A percentile compares a stretch with the other conserved stretches of the same genome.
phyloP scores from a whole-genome alignment of 2,329 filamentous ascomycete species.

The Calonectria multiphialidica region DNA sequence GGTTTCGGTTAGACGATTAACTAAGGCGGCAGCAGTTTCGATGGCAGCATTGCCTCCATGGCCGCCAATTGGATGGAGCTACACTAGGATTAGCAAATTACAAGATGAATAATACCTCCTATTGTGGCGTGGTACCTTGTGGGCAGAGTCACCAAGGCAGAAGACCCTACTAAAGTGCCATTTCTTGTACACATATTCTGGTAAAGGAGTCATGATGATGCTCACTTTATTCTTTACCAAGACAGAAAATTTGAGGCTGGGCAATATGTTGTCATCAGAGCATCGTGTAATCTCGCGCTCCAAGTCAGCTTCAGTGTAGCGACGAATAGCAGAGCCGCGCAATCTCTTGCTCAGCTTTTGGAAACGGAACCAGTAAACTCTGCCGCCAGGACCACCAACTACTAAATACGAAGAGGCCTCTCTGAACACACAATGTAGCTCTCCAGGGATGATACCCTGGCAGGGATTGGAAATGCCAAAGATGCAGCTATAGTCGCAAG shows the following conservation, averaged over 20 bases:
- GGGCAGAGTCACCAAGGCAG: slow-evolving; percentile 55
- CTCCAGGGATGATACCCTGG: not conserved
- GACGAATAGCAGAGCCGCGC: slow-evolving; percentile 18
- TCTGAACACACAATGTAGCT: slow-evolving; percentile 1
- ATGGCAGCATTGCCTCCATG: slow-evolving; percentile 27
- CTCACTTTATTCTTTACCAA: slow-evolving; percentile 32
- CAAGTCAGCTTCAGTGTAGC: slow-evolving; percentile 14
- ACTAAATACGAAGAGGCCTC: slow-evolving; percentile 7
- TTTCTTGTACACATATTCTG: slow-evolving; percentile 51
- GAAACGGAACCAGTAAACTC: slow-evolving; percentile 46
- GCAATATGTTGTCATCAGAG: not conserved
- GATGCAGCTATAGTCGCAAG: slow-evolving; percentile 20
- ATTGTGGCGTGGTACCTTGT: too few species aligned
- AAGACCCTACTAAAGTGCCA: slow-evolving; percentile 55
- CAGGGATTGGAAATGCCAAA: slow-evolving; percentile 26
- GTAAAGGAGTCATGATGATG: slow-evolving; percentile 48
- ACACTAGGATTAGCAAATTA: not conserved
- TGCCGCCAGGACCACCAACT: slow-evolving; percentile 50
- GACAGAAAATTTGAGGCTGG: slow-evolving; percentile 2
- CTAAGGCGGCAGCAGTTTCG: slow-evolving; percentile 19
- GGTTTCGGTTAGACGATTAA: not conserved
- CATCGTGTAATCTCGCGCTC: not conserved
- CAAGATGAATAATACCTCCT: too few species aligned
- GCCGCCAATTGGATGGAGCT: slow-evolving; percentile 20
- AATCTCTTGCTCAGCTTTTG: slow-evolving; percentile 5